These are phyloP conservation scores for Purshia tridentata DNA, from an alignment of 306 rosid genomes.

Conservation along the genomic window DNA sequence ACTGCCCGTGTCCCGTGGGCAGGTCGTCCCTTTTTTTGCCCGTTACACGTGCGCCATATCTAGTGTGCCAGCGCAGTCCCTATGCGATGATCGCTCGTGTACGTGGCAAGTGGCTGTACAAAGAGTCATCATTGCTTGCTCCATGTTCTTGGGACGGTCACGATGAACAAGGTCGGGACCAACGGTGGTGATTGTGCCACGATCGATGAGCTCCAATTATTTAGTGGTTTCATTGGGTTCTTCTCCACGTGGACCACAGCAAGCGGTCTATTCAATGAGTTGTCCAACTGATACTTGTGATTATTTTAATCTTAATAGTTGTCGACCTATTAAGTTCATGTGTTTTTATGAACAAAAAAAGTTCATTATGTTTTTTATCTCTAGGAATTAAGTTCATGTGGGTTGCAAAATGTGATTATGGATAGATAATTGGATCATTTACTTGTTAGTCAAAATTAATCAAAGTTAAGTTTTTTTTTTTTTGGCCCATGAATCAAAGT, in stretches of 20 bases:
- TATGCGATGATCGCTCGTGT: constrained; percentile 16
- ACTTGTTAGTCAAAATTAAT: too few relatives aligned
- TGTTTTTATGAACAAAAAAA: too few relatives aligned
- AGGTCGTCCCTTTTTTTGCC: constrained; percentile 1
- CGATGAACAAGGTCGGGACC: background rate
- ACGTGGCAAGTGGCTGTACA: constrained; percentile 21
- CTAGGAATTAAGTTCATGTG: too few relatives aligned
- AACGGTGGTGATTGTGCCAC: constrained; percentile 18
- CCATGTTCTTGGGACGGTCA: constrained; percentile 18
- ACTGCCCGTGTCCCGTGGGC: constrained; percentile 48
- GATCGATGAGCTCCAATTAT: constrained; percentile 1
- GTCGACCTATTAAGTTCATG: too few relatives aligned
- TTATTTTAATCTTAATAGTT: too few relatives aligned
- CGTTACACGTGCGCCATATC: constrained; percentile 43
- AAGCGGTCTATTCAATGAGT: background rate
- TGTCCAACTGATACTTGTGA: background rate
- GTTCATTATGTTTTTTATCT: too few relatives aligned
- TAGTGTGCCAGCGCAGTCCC: constrained; percentile 16
- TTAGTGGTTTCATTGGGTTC: background rate
- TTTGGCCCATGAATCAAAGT: too few relatives aligned
- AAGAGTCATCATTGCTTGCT: background rate
- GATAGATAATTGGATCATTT: too few relatives aligned
- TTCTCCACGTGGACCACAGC: background rate
- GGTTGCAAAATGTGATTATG: too few relatives aligned
- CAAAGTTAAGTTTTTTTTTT: too few relatives aligned